A percentile compares a stretch with the other conserved stretches of the same genome.
Conservation (phyloP, 176 grass and related monocot genomes). For the Olyra latifolia region DNA sequence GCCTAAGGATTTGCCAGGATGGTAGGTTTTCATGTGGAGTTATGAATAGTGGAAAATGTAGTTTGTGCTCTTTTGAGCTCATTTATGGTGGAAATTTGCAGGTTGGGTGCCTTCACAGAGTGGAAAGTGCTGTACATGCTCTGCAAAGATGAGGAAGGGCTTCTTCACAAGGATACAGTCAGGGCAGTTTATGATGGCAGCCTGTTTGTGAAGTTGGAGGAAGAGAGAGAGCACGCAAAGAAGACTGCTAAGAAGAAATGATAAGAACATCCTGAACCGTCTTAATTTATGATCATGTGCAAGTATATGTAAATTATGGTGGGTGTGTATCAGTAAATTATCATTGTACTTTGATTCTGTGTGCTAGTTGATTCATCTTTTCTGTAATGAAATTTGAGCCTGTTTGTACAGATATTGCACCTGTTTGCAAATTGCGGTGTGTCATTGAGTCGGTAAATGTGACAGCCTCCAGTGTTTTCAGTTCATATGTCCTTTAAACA, state of each 20-base stretch:
- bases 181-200: constrained; percentile 70
- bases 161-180: constrained; percentile 63
- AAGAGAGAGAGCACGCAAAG: constrained; percentile 43
- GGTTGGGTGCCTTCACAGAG: constrained; percentile 54
- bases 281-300: neutral
- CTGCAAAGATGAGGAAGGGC: constrained; percentile 70
- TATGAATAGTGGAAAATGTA: neutral
- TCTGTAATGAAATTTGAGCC: neutral
- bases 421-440: neutral
- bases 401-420: constrained; percentile 11
- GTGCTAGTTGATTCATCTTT: constrained; percentile 13
- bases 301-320: constrained; percentile 9
- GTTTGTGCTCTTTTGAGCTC: neutral
- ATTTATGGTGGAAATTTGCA: constrained; percentile 4
- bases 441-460: neutral
- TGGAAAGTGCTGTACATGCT: constrained; percentile 57
- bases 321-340: neutral
- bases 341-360: neutral
- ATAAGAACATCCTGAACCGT: neutral
- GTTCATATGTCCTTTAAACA: neutral
- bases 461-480: neutral
- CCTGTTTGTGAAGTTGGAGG: constrained; percentile 57
- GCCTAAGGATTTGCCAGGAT: constrained; percentile 57
- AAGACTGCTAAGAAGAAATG: constrained; percentile 49
- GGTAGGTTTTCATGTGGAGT: constrained; percentile 34